Conservation (phyloP, 2,329 filamentous ascomycete genomes). For the Hymenoscyphus fraxineus region DNA sequence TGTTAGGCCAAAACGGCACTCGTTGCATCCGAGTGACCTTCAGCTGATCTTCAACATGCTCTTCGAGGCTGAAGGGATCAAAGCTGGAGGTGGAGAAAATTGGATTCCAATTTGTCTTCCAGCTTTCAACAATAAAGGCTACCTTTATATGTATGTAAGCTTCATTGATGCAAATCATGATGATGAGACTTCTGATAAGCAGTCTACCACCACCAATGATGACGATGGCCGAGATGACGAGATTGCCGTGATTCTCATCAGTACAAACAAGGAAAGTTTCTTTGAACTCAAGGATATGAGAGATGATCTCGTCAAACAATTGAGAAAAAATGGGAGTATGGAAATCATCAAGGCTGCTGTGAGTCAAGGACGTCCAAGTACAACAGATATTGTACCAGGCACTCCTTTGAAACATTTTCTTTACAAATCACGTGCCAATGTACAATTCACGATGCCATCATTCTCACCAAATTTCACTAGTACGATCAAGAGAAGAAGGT, state of each 20-base stretch:
- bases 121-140: constrained; percentile 94
- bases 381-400: constrained; percentile 74
- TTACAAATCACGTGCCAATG: constrained; percentile 91
- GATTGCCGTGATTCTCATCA: constrained; percentile 90
- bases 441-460: constrained; percentile 91
- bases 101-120: constrained; percentile 97
- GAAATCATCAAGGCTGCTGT: constrained; percentile 70
- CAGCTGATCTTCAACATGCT: constrained; percentile 99
- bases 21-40: constrained; percentile 88
- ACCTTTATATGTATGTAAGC: constrained; percentile 98
- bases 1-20: constrained; percentile 89
- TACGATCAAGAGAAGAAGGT: constrained; percentile 60
- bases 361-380: constrained; percentile 63
- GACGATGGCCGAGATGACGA: constrained; percentile 68
- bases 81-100: constrained; percentile 89
- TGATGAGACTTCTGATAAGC: constrained; percentile 40
- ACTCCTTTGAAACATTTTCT: constrained; percentile 85
- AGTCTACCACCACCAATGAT: constrained; percentile 62
- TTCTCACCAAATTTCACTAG: constrained; percentile 65
- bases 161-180: constrained; percentile 64
- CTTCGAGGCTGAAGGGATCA: constrained; percentile 89
- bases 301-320: constrained; percentile 60
- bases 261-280: constrained; percentile 88
- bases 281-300: constrained; percentile 78
- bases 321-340: constrained; percentile 73